Conservation (phyloP, 139 green algal genomes). For the Coelastrella sp. region DNA sequence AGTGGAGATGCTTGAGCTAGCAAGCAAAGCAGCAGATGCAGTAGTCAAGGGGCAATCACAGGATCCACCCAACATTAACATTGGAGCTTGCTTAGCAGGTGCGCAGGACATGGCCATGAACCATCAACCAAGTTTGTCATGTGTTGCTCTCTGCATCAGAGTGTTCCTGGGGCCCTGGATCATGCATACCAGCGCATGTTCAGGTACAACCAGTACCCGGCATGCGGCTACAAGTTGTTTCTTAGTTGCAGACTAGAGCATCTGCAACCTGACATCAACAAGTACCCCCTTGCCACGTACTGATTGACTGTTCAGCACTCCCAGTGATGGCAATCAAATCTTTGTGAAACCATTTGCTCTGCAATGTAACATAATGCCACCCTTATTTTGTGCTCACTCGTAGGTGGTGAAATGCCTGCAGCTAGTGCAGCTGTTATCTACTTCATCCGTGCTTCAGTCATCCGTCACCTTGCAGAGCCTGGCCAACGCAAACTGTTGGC, state of each 20-base stretch:
- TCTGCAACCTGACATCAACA: background rate
- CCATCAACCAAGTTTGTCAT: too few species aligned
- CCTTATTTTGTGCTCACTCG: constrained; percentile 14
- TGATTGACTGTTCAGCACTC: too few species aligned
- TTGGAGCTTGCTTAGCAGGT: constrained; percentile 45
- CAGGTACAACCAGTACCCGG: too few species aligned
- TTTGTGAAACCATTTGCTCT: too few species aligned
- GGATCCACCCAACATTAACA: background rate
- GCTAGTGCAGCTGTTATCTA: constrained; percentile 77
- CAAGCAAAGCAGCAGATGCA: constrained; percentile 17
- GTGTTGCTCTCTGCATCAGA: too few species aligned
- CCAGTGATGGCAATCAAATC: too few species aligned
- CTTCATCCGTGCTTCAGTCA: constrained; percentile 78
- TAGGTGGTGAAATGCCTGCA: constrained; percentile 49
- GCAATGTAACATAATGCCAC: too few species aligned
- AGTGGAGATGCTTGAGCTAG: constrained; percentile 51
- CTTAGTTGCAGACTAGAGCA: background rate
- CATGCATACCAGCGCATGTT: too few species aligned
- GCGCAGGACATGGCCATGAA: too few species aligned
- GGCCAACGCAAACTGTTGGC: constrained; percentile 75
- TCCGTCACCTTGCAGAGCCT: constrained; percentile 80
- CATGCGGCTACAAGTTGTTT: too few species aligned
- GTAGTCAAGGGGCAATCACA: background rate
- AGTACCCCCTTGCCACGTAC: too few species aligned
- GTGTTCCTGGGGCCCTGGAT: too few species aligned